Evolutionary conservation across 1,284 basidiomycete species (phyloP), one percentile per base, ranked within the genome.

Genomic region (Neonothopanus nambi): DNA sequence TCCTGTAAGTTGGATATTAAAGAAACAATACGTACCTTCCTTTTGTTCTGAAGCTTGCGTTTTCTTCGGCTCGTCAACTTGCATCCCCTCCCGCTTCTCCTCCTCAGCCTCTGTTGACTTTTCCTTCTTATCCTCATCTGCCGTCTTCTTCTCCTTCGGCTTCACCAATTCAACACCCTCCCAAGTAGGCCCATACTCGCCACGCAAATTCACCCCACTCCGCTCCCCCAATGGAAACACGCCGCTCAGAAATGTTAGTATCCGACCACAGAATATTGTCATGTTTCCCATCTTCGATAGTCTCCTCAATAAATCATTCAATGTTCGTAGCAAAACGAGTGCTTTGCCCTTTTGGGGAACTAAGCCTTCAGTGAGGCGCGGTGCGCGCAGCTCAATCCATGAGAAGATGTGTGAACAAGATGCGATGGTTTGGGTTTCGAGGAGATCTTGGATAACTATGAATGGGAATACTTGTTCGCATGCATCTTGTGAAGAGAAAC

Each of bases 211-310:
- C 42, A 96, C 93, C 35, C 93, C 93, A 66, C 91, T 94, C 44
- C 92, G 77, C 67, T 96, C 93, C 2, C 90, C 89, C 8, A 96
- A 70, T 3, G 92, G 91, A 64, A 95, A 95, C 1, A 93, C 91
- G 1, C 81, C 81, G 57, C 89, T 91, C 44, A 96, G 72, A 66
- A 95, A 91, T 1, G 89, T 90, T 63, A 95, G 75, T 63, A 96
- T 93, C 1, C 92, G 81, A 2, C 94, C 94, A 59, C 90, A 92
- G 66, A 96, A 92, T 61, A 89, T 83, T 3, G 92, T 92, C 35
- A 84, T 85, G 8, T 81, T 78, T 48, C 91, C 91, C 64, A 85
- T 90, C 69, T 93, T 93, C 23, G 90, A 91, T 12, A 95, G 75
- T 1, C 94, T 81, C 15, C 91, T 81, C 1, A 95, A 76, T 7